Evolutionary conservation across 345 rosid genomes (phyloP), one percentile per base, ranked within the genome.

Genomic region (Populus tremula): DNA sequence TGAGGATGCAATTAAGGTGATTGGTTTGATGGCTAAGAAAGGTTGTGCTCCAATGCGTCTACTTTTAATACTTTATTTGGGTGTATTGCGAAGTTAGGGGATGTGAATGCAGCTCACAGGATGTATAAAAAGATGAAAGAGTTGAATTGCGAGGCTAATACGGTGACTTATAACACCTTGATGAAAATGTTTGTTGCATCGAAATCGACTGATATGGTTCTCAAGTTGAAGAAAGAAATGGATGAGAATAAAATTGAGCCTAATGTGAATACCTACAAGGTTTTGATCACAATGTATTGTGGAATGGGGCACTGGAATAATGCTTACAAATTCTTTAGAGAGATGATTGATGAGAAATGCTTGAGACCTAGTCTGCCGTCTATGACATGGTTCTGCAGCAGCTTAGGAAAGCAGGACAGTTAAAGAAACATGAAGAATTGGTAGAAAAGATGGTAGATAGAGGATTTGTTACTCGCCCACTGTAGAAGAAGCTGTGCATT

Each of bases 291-390:
- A 0, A 89, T 96, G 98, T 96, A 88, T 72, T 96, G 96, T 78
- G 92, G 89, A 69, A 96, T 88, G 95, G 97, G 97, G 53, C 98
- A 96, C 71, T 96, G 99, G 99, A 96, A 90, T 69, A 90, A 93
- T 87, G 98, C 97, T 8, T 90, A 92, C 84, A 93, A 88, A 87
- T 80, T 83, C 66, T 89, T 93, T 27, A 84, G 75, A 56, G 98
- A 93, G 83, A 96, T 96, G 99, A 83, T 93, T 17, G 97, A 90
- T 78, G 97, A 88, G 77, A 96, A 93, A 82, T 76, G 93, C 82
- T 82, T 92, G 83, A 88, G 82, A 77, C 98, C 99, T 20, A 90
- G 91, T 73, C 27, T 87, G 83, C 80, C 84, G 5, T 90, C 25
- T 92, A 93, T 68, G 85, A 89, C 71, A 89, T 85, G 95, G 97